phyloP scores from a whole-genome alignment of 371 early-diverging fungal species.

The Mortierella sp. region DNA sequence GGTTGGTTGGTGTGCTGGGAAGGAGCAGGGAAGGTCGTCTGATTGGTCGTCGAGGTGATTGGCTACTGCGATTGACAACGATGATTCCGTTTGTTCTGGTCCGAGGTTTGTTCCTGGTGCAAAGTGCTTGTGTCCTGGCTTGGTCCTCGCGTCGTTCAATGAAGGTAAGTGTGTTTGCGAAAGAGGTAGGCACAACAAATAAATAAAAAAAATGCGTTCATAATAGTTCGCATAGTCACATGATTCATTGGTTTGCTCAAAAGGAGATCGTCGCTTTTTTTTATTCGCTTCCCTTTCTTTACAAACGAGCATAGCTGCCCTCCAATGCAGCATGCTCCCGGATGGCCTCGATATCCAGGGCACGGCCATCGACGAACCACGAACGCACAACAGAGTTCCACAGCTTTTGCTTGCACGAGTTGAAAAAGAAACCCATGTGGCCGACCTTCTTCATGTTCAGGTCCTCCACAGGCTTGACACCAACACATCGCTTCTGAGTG shows the following conservation, averaged over 20 bases:
- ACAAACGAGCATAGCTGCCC: constrained; percentile 46
- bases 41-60: not conserved
- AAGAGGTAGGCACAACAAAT: not conserved
- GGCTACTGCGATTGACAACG: not conserved
- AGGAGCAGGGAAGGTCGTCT: too few relatives aligned
- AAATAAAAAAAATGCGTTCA: not conserved
- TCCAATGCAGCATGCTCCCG: constrained; percentile 27
- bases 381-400: constrained; percentile 47
- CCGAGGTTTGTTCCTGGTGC: not conserved
- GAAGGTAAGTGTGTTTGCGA: not conserved
- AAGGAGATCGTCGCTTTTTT: too few relatives aligned
- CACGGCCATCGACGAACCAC: constrained; percentile 53
- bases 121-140: not conserved
- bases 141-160: not conserved
- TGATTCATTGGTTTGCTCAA: not conserved
- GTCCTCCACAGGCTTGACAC: constrained; percentile 37
- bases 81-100: not conserved
- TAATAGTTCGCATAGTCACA: not conserved
- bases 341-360: constrained; percentile 45
- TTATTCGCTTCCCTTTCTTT: not conserved
- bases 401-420: constrained; percentile 45
- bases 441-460: constrained; percentile 57
- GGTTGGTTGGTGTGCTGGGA: not conserved
- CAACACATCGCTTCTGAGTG: constrained; percentile 37
- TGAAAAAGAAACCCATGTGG: constrained; percentile 59